Evolutionary conservation across 2,329 filamentous ascomycete genomes (phyloP), one percentile per base, ranked within the genome.

Genomic region (Apiospora rasikravindrae): DNA sequence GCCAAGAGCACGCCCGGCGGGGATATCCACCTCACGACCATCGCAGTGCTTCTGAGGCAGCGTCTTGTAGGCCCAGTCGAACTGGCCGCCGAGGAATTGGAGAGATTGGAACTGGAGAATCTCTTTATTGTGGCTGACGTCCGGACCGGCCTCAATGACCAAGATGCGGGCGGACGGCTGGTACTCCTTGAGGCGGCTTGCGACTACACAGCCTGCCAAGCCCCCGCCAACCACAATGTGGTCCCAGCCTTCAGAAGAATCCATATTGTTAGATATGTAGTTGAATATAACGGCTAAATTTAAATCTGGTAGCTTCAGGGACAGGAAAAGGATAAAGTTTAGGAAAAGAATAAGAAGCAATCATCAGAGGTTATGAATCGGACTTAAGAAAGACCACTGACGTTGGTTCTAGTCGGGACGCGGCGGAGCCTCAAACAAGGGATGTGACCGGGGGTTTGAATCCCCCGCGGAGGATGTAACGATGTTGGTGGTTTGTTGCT

Each of bases 141-240:
- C 77, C 13, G 74, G 75, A 1, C 81, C 81, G 11, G 80, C 81
- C 74, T 83, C 81, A 47, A 83, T 72, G 10, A 83, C 73, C 49
- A 82, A 76, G 19, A 83, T 80, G 2, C 77, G 74, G 16, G 74
- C 71, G 3, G 67, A 44, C 6, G 40, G 19, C 13, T 76, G 47
- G 11, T 61, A 69, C 29, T 76, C 40, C 37, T 40, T 37, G 6
- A 76, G 68, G 29, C 75, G 72, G 67, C 73, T 72, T 10, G 75
- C 74, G 4, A 76, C 70, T 1, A 71, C 71, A 33, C 74, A 70
- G 29, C 75, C 75, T 29, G 74, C 71, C n/a, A 73, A 68, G 14
- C 74, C 75, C 7, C 74, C 74, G 24, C 75, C 75, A 13, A 70
- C 75, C 22, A 76, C 45, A 24, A 76, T 73, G 67, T 73, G 74